Conservation (phyloP, 2,329 filamentous ascomycete genomes). For the Phialophora macrospora region DNA sequence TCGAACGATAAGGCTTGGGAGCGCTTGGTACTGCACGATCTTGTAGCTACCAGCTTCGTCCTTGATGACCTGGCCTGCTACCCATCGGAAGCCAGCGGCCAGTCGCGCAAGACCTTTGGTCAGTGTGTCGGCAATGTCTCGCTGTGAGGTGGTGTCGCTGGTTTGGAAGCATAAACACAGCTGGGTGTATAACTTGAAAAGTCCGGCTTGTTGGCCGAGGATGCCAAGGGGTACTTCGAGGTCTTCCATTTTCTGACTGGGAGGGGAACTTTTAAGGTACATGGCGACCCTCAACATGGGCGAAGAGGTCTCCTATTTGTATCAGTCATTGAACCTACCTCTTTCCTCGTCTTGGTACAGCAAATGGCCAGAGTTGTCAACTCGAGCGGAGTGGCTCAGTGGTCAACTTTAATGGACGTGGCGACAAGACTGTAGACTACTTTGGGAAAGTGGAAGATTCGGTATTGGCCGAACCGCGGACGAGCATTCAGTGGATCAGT, state of each 20-base stretch:
- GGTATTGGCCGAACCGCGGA: neutral
- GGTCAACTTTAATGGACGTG: neutral
- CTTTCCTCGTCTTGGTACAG: neutral
- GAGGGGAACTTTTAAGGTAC: neutral
- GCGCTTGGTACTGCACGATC: constrained; percentile 45
- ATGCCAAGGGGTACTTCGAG: constrained; percentile 9
- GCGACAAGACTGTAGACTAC: neutral
- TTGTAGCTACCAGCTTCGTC: constrained; percentile 45
- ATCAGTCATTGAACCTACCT: neutral
- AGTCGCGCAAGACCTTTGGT: constrained; percentile 49
- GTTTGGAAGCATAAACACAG: constrained; percentile 51
- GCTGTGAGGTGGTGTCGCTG: constrained; percentile 35
- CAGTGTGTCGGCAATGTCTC: constrained; percentile 43
- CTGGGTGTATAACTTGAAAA: constrained; percentile 38
- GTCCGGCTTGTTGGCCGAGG: constrained; percentile 13
- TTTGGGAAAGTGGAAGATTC: constrained; percentile 2
- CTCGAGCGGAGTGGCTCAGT: neutral
- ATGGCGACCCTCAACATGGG: neutral
- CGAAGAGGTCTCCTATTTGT: neutral
- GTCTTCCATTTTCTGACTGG: constrained; percentile 10
- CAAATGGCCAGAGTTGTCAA: neutral
- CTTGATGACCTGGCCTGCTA: constrained; percentile 53
- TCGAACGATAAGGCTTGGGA: constrained; percentile 49
- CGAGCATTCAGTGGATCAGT: too few relatives aligned
- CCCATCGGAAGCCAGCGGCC: constrained; percentile 52